Evolutionary conservation across 169 alveolate species (phyloP).

Genomic region (Plasmodium malariae): DNA sequence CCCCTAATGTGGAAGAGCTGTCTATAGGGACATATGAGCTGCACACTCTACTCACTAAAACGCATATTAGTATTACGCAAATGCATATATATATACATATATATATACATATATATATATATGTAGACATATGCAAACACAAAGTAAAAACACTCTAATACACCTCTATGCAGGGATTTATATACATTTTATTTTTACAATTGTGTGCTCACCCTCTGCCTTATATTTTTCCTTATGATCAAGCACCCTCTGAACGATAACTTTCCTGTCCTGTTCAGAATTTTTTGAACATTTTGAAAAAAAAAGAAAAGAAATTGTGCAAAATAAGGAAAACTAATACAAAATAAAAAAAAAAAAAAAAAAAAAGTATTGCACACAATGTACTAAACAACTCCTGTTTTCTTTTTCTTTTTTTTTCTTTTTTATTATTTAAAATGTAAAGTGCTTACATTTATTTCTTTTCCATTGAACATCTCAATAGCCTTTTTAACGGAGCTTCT

Average conservation of each 20-base stretch:
- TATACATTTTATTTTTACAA: not conserved
- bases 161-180: not conserved
- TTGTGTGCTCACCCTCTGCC: slow-evolving; percentile 13
- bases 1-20: too few species aligned
- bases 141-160: not conserved
- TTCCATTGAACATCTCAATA: slow-evolving; percentile 44
- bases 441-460: slow-evolving; percentile 30
- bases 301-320: not conserved
- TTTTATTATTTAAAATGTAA: too few species aligned
- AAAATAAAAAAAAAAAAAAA: not conserved
- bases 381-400: too few species aligned
- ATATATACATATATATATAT: not conserved
- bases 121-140: not conserved
- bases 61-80: not conserved
- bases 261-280: slow-evolving; percentile 24
- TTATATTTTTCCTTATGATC: slow-evolving; percentile 9
- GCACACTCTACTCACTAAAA: too few species aligned
- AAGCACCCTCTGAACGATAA: slow-evolving; percentile 26
- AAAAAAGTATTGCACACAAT: too few species aligned
- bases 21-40: too few species aligned
- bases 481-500: slow-evolving; percentile 63
- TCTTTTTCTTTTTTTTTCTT: too few species aligned
- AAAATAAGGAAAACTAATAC: not conserved
- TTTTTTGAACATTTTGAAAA: too few species aligned
- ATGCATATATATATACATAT: not conserved